phyloP scores from a whole-genome alignment of 1,139 yeast species.

The Scheffersomyces titani region DNA sequence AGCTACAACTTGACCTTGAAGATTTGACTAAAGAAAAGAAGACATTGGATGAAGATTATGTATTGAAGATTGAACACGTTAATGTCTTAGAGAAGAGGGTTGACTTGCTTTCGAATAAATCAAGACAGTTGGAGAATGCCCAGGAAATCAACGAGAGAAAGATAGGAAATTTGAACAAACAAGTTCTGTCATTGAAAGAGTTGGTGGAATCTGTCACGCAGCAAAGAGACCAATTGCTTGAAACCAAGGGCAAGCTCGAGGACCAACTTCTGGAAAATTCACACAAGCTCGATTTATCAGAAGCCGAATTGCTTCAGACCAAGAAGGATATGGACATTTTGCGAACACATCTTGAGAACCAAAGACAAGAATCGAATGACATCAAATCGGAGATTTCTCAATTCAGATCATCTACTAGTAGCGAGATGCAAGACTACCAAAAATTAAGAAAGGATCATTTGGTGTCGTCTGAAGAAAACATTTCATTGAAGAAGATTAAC shows the following conservation, averaged over 20 bases:
- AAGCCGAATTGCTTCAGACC: conserved; percentile 32
- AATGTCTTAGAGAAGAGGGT: conserved; percentile 47
- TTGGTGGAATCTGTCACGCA: conserved; percentile 50
- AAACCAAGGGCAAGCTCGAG: conserved; percentile 50
- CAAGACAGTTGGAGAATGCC: conserved; percentile 48
- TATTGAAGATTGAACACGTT: conserved; percentile 51
- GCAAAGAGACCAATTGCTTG: conserved; percentile 53
- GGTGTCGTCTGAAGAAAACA: conserved; percentile 45
- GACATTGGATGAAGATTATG: conserved; percentile 54
- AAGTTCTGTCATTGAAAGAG: conserved; percentile 52
- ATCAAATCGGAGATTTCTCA: conserved; percentile 37
- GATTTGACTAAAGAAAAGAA: conserved; percentile 48
- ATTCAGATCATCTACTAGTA: conserved; percentile 31
- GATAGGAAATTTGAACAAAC: conserved; percentile 50
- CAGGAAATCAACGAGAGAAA: conserved; percentile 45
- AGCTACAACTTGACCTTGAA: conserved; percentile 62
- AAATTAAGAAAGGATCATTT: conserved; percentile 39
- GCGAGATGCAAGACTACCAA: conserved; percentile 39
- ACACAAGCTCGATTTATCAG: conserved; percentile 45
- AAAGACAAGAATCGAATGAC: conserved; percentile 32
- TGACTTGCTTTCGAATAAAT: conserved; percentile 47
- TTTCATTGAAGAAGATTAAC: conserved; percentile 39
- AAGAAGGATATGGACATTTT: conserved; percentile 32
- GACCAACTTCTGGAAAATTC: conserved; percentile 44
- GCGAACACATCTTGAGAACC: conserved; percentile 38